Percentiles rank a stretch among this genome's conserved stretches.
Conservation (phyloP, 495 filamentous ascomycete species). For the Trichocladium antarcticum region DNA sequence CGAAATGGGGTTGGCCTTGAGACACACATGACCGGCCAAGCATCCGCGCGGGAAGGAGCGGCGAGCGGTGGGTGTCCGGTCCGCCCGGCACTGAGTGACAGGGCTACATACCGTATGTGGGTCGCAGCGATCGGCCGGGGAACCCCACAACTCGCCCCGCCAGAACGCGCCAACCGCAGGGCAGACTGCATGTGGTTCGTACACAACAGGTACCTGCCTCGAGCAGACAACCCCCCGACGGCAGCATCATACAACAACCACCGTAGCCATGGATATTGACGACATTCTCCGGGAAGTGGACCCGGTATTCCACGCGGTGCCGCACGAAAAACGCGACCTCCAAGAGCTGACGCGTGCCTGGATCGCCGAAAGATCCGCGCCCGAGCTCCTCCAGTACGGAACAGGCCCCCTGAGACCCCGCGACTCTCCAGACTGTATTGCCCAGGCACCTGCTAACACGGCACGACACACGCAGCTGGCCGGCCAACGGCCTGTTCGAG, state of each 20-base stretch:
- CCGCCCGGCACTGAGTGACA: neutral
- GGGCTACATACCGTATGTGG: too few species aligned
- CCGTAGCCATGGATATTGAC: conserved; percentile 63
- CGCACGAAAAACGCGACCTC: conserved; percentile 61
- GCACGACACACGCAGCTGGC: conserved; percentile 34
- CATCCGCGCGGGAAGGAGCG: neutral
- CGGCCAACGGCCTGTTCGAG: conserved; percentile 45
- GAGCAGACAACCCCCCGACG: neutral
- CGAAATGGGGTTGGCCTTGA: too few species aligned
- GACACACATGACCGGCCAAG: too few species aligned
- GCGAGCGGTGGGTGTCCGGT: neutral
- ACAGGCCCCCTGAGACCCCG: neutral
- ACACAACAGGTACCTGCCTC: neutral
- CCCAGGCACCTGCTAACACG: conserved; percentile 8
- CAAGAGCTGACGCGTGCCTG: conserved; percentile 83
- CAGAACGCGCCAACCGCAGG: neutral
- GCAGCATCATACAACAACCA: neutral
- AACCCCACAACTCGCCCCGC: conserved; percentile 2
- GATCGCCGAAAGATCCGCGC: conserved; percentile 80
- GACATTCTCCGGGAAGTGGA: conserved; percentile 80
- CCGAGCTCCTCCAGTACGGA: conserved; percentile 56
- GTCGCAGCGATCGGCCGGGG: neutral
- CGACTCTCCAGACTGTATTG: neutral
- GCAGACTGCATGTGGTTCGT: neutral
- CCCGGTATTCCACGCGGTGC: conserved; percentile 42